Percentiles rank a stretch among this genome's conserved stretches.
phyloP scores from a whole-genome alignment of 768 basidiomycete species.

The Rhodotorula kratochvilovae region DNA sequence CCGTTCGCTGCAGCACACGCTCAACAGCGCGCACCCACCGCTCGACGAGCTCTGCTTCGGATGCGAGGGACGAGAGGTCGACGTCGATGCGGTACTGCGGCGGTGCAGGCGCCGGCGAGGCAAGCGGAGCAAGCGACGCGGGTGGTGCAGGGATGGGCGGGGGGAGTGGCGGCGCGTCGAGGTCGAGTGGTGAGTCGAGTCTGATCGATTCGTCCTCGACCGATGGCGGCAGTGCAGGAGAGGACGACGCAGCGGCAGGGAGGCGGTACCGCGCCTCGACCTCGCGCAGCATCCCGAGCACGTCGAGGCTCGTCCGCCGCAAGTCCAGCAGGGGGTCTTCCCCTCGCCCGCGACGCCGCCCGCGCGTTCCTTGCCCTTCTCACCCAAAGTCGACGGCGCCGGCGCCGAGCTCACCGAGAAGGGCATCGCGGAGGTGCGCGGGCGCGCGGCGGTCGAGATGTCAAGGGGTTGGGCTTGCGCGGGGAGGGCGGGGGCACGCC shows the following conservation, averaged over 20 bases:
- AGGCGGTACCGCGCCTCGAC: slow-evolving; percentile 65
- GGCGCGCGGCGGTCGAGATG: slow-evolving; percentile 26
- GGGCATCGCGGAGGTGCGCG: slow-evolving; percentile 17
- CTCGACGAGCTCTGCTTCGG: slow-evolving; percentile 2
- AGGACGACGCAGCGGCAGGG: slow-evolving; percentile 46
- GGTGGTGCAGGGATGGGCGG: neutral
- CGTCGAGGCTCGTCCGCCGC: slow-evolving; percentile 73
- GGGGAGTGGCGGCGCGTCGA: no score
- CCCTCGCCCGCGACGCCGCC: no score
- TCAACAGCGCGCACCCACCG: slow-evolving; percentile 33
- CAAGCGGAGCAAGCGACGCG: no score
- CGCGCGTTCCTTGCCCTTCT: slow-evolving; percentile 52
- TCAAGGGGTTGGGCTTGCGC: neutral
- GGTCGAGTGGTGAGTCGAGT: no score
- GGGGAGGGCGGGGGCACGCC: neutral
- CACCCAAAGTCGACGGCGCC: no score
- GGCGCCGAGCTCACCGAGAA: neutral
- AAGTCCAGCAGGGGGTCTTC: slow-evolving; percentile 55
- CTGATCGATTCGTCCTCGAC: no score
- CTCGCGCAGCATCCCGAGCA: slow-evolving; percentile 69
- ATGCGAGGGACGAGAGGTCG: slow-evolving; percentile 1
- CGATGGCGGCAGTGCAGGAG: neutral
- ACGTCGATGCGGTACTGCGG: slow-evolving; percentile 4
- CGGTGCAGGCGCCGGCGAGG: slow-evolving; percentile 1
- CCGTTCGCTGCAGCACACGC: slow-evolving; percentile 5